phyloP scores from a whole-genome alignment of 2,329 filamentous ascomycete species.

The Penicillium sp. region DNA sequence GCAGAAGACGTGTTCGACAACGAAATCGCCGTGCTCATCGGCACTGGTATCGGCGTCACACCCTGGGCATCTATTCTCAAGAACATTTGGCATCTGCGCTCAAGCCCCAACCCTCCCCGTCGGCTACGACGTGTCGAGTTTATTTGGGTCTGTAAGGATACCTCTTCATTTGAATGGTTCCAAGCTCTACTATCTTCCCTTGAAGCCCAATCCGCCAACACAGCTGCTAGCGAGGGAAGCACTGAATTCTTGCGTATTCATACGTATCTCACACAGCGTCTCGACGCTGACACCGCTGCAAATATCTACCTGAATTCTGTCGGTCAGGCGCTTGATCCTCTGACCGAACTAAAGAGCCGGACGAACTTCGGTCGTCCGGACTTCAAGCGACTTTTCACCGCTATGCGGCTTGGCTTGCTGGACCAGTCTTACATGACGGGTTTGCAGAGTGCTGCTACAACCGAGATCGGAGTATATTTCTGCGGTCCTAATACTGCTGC shows the following conservation, averaged over 20 bases:
- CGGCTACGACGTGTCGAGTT: slow-evolving; percentile 95
- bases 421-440: slow-evolving; percentile 83
- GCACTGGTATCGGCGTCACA: slow-evolving; percentile 82
- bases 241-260: slow-evolving; percentile 93
- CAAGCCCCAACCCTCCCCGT: slow-evolving; percentile 81
- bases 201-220: slow-evolving; percentile 77
- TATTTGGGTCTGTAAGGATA: slow-evolving; percentile 98
- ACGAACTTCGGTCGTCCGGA: slow-evolving; percentile 96
- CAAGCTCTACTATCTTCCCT: slow-evolving; percentile 89
- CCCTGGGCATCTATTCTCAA: slow-evolving; percentile 87
- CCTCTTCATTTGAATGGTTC: slow-evolving; percentile 97
- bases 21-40: slow-evolving; percentile 74
- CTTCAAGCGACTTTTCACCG: slow-evolving; percentile 74
- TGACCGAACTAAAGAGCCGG: slow-evolving; percentile 84
- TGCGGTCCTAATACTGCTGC: slow-evolving; percentile 83
- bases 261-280: slow-evolving; percentile 91
- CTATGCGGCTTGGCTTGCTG: slow-evolving; percentile 84
- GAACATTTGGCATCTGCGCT: slow-evolving; percentile 96
- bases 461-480: slow-evolving; percentile 95
- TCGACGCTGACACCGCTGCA: slow-evolving; percentile 87
- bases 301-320: slow-evolving; percentile 98
- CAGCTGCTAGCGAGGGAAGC: slow-evolving; percentile 55
- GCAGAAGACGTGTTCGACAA: slow-evolving; percentile 98
- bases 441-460: slow-evolving; percentile 71
- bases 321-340: slow-evolving; percentile 79